Percentiles rank a stretch among this genome's conserved stretches.
phyloP scores from a whole-genome alignment of 352 stramenopile species.

The Phytophthora sp. region DNA sequence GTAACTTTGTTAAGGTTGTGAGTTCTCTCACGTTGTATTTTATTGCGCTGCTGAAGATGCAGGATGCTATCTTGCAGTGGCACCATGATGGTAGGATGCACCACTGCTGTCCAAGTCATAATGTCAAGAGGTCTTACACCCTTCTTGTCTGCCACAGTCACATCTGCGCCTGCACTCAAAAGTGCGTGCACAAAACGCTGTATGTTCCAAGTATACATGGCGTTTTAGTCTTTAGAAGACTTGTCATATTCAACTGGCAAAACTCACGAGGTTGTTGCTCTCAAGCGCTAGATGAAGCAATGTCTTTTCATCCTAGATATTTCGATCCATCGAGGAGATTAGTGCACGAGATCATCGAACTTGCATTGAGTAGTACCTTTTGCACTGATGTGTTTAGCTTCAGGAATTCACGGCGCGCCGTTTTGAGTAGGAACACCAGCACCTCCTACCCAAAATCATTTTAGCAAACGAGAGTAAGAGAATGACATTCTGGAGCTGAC shows the following conservation, averaged over 20 bases:
- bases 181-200: conserved; percentile 35
- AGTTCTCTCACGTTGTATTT: conserved; percentile 10
- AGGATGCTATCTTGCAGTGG: conserved; percentile 32
- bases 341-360: too few species aligned
- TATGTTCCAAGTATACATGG: background rate
- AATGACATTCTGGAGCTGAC: background rate
- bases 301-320: conserved; percentile 34
- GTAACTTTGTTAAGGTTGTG: conserved; percentile 10
- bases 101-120: conserved; percentile 37
- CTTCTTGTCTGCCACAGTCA: conserved; percentile 38
- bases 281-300: conserved; percentile 29
- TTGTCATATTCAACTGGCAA: background rate
- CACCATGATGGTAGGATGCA: conserved; percentile 38
- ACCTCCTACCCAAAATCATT: conserved; percentile 8
- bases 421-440: conserved; percentile 24
- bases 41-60: conserved; percentile 34
- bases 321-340: background rate
- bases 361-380: too few species aligned
- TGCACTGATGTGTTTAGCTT: conserved; percentile 29
- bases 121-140: conserved; percentile 39
- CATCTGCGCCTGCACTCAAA: conserved; percentile 31
- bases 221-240: background rate
- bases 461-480: background rate
- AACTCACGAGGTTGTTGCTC: conserved; percentile 22
- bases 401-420: conserved; percentile 6